Percentiles rank a stretch among this genome's conserved stretches.
These are phyloP conservation scores for Ramularia endophylla DNA, from an alignment of 2,329 filamentous ascomycete species.

Conservation along the genomic window DNA sequence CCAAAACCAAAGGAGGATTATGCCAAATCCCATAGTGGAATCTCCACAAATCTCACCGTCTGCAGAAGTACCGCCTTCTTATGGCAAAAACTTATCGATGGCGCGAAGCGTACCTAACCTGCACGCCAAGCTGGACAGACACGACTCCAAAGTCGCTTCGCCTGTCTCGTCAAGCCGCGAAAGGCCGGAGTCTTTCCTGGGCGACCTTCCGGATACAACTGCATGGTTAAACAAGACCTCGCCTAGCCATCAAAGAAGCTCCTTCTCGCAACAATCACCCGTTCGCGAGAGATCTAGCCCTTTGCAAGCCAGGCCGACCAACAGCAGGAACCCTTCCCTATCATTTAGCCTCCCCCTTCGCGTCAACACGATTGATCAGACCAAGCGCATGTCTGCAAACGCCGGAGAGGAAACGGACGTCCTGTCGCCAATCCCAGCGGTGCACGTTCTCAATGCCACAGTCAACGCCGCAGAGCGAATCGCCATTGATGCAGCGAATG, in stretches of 20 bases:
- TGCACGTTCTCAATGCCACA: constrained; percentile 21
- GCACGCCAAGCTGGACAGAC: not conserved
- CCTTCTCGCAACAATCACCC: not conserved
- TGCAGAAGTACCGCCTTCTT: constrained; percentile 2
- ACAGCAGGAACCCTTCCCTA: constrained; percentile 14
- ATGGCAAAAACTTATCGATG: constrained; percentile 4
- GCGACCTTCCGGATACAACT: constrained; percentile 19
- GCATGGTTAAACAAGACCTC: constrained; percentile 7
- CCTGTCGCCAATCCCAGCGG: constrained; percentile 19
- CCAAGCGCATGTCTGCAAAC: constrained; percentile 7
- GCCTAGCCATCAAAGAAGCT: constrained; percentile 1
- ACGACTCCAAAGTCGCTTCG: constrained; percentile 1
- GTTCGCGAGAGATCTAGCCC: not conserved
- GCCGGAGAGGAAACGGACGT: constrained; percentile 11
- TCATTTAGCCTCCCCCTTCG: constrained; percentile 28
- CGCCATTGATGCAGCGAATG: constrained; percentile 3
- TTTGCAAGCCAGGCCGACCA: constrained; percentile 4
- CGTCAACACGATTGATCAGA: constrained; percentile 31
- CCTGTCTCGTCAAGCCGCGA: constrained; percentile 5
- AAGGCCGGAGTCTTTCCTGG: constrained; percentile 24
- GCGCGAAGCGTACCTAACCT: constrained; percentile 12
- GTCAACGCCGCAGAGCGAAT: constrained; percentile 11
- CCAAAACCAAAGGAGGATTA: not conserved
- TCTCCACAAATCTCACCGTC: constrained; percentile 7
- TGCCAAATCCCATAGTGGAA: constrained; percentile 8